Evolutionary conservation across 371 early-diverging fungal genomes (phyloP), one percentile per base, ranked within the genome.

Genomic region (Paraphysoderma sedebokerense): DNA sequence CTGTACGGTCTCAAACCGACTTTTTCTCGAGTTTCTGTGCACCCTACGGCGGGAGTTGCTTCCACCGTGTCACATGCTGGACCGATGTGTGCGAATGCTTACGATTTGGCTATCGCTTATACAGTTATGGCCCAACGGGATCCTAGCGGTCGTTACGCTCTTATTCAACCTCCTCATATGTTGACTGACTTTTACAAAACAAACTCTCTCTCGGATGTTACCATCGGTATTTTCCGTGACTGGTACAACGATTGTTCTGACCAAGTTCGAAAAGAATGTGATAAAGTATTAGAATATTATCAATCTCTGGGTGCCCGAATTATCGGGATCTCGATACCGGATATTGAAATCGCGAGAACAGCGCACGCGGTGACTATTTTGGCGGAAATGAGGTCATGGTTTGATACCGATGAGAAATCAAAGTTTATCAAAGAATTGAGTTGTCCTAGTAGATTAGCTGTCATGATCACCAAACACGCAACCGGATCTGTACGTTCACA

Each of bases 291-390:
- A 53, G 60, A 64, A 26, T 48, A 63, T n/a, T 58, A 69, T 27
- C 44, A 61, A 37, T 49, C 48, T 6, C 54, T 62, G 33, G 82
- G 82, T 5, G 85, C 82, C 0, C 58, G 57, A 4, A 42, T 82
- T 22, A 69, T 77, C 0, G 72, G 73, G 17, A 65, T 82, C 49
- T 63, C 59, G n/a, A 67, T 81, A 47, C 77, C 77, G n/a, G 72
- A 78, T 38, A 52, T 85, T 3, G 66, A 74, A 19, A 52, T 66
- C 26, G 56, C 60, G 17, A 51, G 60, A 32, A 47, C 66, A 53
- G 82, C 81, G 0, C 85, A 85, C 53, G 46, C 60, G 15, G 59
- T 78, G 20, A 72, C 80, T 2, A 79, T 82, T 42, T 64, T 58
- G 13, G 56, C 68, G 15, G 85, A 85, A 59, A 74, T 81, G 65